Base-by-base conservation (phyloP, 2,329 filamentous ascomycete species). In the Cladosporium sp. region DNA sequence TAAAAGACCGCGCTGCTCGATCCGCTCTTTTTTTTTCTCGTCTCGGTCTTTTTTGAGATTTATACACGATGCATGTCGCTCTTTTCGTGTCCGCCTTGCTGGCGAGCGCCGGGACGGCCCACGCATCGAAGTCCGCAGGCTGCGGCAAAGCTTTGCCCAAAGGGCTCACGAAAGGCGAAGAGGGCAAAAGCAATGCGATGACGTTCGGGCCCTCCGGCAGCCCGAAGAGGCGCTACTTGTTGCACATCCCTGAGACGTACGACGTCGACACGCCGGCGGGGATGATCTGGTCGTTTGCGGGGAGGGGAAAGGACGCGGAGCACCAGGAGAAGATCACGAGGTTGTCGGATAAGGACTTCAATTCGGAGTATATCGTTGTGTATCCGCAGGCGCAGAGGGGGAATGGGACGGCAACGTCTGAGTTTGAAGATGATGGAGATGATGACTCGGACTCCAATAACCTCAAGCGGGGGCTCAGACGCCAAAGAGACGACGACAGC, bases 201-300 rank as follows among this genome's bases (percentile, higher is more conserved):
- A 58, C 9, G 14, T 58, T 59, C 35, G 53, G 56, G 9, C 59
- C 59, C 28, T 57, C 54, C 9, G 42, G 37, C 34, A 58, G 58
- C 44, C 18, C 52, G 10, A 14, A 63, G 16, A 67, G 71, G 5
- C 62, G 60, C 19, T 73, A 71, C 43, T 64, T 69, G 13, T 60
- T 74, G 5, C 68, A 72, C 43, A 59, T 74, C 4, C 71, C 72
- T 1, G 44, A 65, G 33, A 66, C 61, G 35, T 78, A 77, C 62
- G 56, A 72, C 18, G 54, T 54, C 9, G 61, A 65, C 43, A 67
- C 50, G 1, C 65, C 72, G 2, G 61, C 68, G 0, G 69, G 74
- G 1, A 52, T 78, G 31, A 73, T 77, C 40, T 66, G 78, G 38
- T 75, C 74, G 1, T 78, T 71, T 58, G 74, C 77, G 50, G 75